Evolutionary conservation across 352 stramenopile species (phyloP), one percentile per base, ranked within the genome.

Genomic region (Aphanomyces stellatus): DNA sequence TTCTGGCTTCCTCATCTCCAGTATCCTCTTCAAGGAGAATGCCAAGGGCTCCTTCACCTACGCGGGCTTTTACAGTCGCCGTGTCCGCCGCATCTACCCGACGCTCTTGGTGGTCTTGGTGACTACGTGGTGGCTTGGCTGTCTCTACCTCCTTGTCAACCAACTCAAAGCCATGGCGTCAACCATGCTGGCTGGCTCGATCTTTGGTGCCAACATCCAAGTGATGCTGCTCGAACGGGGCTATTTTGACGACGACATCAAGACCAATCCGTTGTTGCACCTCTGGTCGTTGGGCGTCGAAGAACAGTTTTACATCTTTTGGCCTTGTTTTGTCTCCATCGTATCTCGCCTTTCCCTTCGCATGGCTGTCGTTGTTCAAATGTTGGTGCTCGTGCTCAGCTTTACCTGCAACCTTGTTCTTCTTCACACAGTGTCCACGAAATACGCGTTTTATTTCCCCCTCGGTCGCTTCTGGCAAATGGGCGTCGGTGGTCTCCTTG

Each of bases 241-340:
- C 0, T 69, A 65, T 30, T 69, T 69, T 40, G 63, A 62, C 49
- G 63, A 19, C 27, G 40, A 28, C 33, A 35, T 64, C 27, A 57
- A 67, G 60, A n/a, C 27, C 0, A 65, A 69, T 53, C 34, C 63
- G 7, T 28, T 69, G 2, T 31, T 69, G 35, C 63, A 69, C 33
- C 37, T 69, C 10, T 69, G 63, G 63, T 69, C 63, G 1, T 49
- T 69, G 5, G 63, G 63, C 4, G 63, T 69, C 30, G 63, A 69
- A 28, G 63, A 69, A 25, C 63, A 69, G 31, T 69, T 65, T 37
- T 69, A 69, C 35, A 69, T 69, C 3, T 15, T 69, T 65, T 69
- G 63, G 63, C 63, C 63, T 0, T 53, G 51, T 1, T 19, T 69
- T 0, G 40, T 53, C 1, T 27, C 51, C n/a, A n/a, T 69, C 0